Base-by-base conservation (phyloP, 176 grass and related monocot species). In the Eleusine coracana region DNA sequence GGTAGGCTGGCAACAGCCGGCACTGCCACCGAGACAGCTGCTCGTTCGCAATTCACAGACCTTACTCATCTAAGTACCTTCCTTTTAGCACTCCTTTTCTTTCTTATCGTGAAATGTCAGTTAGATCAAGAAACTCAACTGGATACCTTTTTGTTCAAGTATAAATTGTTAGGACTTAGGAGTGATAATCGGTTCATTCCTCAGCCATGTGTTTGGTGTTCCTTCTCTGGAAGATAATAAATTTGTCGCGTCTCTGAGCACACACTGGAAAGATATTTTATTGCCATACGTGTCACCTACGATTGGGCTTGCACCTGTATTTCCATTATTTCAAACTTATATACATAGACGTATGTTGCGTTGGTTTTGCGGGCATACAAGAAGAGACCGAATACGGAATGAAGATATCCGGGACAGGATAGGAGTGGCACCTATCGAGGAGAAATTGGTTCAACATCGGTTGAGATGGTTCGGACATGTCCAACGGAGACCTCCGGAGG, bases 201-300 rank as follows among this genome's bases (percentile, higher is more conserved):
- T 56, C 46, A 80, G 6, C 20, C 9, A 28, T 48, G 21, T 73
- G 6, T 69, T 45, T 45, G 52, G 52, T 49, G 14, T 76, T 27
- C 10, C 52, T 66, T 40, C 51, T n/a, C 18, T 23, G n/a, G 66
- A 55, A 41, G 17, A 62, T 12, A 50, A n/a, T 37, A 56, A 54
- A 54, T 52, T 18, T 44, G 39, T 66, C 13, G 5, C 21, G 67
- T 62, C 41, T 12, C 31, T 50, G 52, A 68, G 16, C 76, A 76
- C 63, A 18, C 14, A 75, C 71, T 74, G 65, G 62, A n/a, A 34
- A 69, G 5, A 70, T 70, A 7, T 29, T 75, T 23, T 74, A 70
- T 70, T 85, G 62, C 70, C 29, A 44, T 52, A 56, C 18, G 20
- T 59, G 21, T 59, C 21, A 51, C 70, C 17, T 76, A 49, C 6